phyloP scores from a whole-genome alignment of 225 moss, liverwort and hornwort species.

The Marchantia paleacea region DNA sequence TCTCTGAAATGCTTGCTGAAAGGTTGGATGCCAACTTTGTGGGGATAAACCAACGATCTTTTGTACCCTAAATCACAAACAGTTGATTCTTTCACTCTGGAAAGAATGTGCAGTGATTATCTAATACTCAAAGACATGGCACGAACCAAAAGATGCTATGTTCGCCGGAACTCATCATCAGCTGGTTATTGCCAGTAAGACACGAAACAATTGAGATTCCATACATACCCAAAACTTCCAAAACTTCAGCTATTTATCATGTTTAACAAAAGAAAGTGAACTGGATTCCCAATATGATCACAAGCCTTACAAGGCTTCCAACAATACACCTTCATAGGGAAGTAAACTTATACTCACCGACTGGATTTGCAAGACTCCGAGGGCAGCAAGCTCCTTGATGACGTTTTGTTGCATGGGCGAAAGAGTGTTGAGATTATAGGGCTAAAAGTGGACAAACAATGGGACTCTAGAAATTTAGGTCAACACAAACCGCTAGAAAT shows the following conservation, averaged over 20 bases:
- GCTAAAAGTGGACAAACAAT: constrained; percentile 30
- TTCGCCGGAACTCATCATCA: no score
- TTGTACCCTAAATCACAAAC: constrained; percentile 57
- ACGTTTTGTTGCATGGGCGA: constrained; percentile 61
- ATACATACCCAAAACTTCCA: not conserved
- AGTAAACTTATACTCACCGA: constrained; percentile 38
- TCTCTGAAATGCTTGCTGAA: constrained; percentile 83
- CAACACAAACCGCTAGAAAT: not conserved
- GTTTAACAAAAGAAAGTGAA: not conserved
- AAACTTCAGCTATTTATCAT: not conserved
- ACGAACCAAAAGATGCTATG: no score
- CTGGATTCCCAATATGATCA: not conserved
- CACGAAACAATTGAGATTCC: not conserved
- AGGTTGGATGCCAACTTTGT: constrained; percentile 82
- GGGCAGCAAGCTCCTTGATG: constrained; percentile 67
- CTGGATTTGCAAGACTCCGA: constrained; percentile 79
- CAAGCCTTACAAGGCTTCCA: not conserved
- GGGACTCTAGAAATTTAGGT: not conserved
- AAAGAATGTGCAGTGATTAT: not conserved
- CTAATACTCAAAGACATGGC: no score
- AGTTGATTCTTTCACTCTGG: not conserved
- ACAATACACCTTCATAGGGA: not conserved
- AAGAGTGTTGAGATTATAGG: constrained; percentile 69
- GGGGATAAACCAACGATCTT: constrained; percentile 81
- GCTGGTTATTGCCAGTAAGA: no score